phyloP scores from a whole-genome alignment of 1,284 basidiomycete genomes.

The Ustilago trichophora region DNA sequence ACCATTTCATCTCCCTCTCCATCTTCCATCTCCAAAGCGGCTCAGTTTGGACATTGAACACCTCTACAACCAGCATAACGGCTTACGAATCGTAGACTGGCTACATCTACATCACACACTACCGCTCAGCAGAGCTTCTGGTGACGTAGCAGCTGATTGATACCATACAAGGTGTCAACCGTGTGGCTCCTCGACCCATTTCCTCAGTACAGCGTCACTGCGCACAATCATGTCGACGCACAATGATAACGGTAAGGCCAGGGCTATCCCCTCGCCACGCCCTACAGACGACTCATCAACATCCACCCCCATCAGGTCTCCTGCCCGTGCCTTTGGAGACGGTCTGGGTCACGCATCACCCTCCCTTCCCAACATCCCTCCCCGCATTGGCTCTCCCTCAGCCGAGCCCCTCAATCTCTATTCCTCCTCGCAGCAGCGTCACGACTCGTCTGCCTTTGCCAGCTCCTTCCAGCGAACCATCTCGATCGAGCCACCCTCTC shows the following conservation, averaged over 20 bases:
- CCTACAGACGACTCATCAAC: constrained; percentile 5
- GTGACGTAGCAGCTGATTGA: too few relatives aligned
- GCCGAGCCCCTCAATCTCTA: constrained; percentile 33
- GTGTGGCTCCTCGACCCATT: too few relatives aligned
- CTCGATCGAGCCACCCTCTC: constrained; percentile 35
- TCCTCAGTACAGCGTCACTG: too few relatives aligned
- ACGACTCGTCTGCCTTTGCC: constrained; percentile 21
- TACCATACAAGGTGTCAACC: too few relatives aligned
- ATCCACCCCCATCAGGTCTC: constrained; percentile 35
- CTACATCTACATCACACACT: too few relatives aligned
- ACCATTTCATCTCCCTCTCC: too few relatives aligned
- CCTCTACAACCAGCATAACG: too few relatives aligned
- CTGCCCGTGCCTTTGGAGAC: constrained; percentile 30
- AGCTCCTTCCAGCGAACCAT: constrained; percentile 19
- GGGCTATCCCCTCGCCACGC: constrained; percentile 21
- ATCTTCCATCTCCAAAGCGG: too few relatives aligned
- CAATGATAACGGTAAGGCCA: constrained; percentile 35
- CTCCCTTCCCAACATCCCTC: constrained; percentile 51
- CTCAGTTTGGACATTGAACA: too few relatives aligned
- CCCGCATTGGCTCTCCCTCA: constrained; percentile 47
- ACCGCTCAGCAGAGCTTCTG: too few relatives aligned
- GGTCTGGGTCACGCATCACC: constrained; percentile 31
- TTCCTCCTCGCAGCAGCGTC: constrained; percentile 35
- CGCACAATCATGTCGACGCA: constrained; percentile 43
- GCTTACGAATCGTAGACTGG: too few relatives aligned